Evolutionary conservation across 2,329 filamentous ascomycete genomes (phyloP).

Genomic region (Phialophora verrucosa): DNA sequence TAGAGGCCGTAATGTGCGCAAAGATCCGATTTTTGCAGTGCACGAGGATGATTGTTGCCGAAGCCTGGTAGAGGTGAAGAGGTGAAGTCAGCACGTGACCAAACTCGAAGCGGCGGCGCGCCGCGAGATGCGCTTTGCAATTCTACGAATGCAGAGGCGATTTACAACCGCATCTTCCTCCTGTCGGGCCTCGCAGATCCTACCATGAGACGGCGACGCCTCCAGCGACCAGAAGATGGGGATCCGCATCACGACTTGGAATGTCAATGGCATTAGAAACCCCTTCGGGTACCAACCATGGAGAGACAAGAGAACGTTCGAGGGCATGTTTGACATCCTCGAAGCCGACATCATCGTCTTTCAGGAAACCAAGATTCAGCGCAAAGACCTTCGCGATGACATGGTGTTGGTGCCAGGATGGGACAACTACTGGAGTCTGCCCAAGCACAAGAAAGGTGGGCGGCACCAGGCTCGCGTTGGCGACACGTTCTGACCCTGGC

Average conservation of each 20-base stretch:
- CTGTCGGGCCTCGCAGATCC: no score
- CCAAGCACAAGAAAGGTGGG: conserved; percentile 87
- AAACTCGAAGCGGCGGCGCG: no score
- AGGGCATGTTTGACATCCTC: conserved; percentile 92
- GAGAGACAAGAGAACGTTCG: conserved; percentile 72
- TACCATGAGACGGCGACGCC: no score
- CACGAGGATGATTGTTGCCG: no score
- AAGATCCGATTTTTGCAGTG: no score
- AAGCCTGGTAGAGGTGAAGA: no score
- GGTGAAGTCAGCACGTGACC: no score
- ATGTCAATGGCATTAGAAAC: conserved; percentile 85
- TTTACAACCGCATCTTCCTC: no score
- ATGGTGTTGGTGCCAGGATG: conserved; percentile 95
- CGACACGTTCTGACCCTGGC: conserved; percentile 6
- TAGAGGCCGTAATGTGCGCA: no score
- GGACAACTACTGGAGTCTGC: conserved; percentile 95
- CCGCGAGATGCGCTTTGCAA: no score
- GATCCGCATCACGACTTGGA: conserved; percentile 84
- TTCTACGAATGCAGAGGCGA: no score
- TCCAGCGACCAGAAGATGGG: conserved; percentile 58
- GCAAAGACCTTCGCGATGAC: conserved; percentile 88
- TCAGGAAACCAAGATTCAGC: conserved; percentile 95
- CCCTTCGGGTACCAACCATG: conserved; percentile 76
- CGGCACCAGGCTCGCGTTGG: background rate
- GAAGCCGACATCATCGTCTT: conserved; percentile 93